A percentile compares a stretch with the other conserved stretches of the same genome.
Evolutionary conservation across 1,139 yeast species (phyloP).

Genomic region (Casaregolazyma lundiana): DNA sequence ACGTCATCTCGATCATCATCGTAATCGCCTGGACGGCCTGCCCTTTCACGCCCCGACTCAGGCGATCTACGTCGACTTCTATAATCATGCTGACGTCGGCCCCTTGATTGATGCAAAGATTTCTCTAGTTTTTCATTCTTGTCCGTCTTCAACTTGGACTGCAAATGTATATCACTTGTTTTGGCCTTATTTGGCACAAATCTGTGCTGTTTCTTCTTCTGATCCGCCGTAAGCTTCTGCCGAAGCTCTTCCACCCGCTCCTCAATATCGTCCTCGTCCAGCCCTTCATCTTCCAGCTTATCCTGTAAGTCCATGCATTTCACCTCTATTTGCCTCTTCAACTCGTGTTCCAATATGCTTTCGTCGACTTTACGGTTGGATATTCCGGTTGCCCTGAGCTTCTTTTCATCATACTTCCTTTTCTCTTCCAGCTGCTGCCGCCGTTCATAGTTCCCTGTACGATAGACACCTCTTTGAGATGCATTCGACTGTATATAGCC

Average conservation of each 20-base stretch:
- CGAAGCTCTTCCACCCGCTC: conserved; percentile 30
- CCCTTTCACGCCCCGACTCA: neutral
- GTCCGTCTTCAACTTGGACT: conserved; percentile 18
- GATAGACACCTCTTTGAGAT: conserved; percentile 31
- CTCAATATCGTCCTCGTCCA: conserved; percentile 31
- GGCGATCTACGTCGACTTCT: neutral
- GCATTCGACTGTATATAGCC: conserved; percentile 59
- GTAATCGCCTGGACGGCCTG: neutral
- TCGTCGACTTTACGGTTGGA: conserved; percentile 32
- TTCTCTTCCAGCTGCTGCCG: conserved; percentile 30
- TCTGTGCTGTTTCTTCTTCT: conserved; percentile 8
- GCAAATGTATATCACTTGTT: conserved; percentile 18
- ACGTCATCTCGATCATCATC: neutral
- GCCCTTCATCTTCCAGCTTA: conserved; percentile 48
- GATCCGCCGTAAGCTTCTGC: conserved; percentile 17
- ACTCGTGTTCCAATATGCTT: conserved; percentile 45
- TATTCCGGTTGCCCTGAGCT: conserved; percentile 21
- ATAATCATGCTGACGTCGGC: conserved; percentile 8
- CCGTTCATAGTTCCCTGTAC: conserved; percentile 35
- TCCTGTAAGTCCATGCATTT: conserved; percentile 54
- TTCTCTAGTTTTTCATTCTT: conserved; percentile 20
- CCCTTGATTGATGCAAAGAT: conserved; percentile 12
- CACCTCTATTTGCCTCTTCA: conserved; percentile 48
- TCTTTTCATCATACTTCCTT: conserved; percentile 20
- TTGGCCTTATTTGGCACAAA: conserved; percentile 9